These are phyloP conservation scores for Beauveria scarabaeidicola DNA, from an alignment of 2,329 filamentous ascomycete genomes.

Conservation along the genomic window DNA sequence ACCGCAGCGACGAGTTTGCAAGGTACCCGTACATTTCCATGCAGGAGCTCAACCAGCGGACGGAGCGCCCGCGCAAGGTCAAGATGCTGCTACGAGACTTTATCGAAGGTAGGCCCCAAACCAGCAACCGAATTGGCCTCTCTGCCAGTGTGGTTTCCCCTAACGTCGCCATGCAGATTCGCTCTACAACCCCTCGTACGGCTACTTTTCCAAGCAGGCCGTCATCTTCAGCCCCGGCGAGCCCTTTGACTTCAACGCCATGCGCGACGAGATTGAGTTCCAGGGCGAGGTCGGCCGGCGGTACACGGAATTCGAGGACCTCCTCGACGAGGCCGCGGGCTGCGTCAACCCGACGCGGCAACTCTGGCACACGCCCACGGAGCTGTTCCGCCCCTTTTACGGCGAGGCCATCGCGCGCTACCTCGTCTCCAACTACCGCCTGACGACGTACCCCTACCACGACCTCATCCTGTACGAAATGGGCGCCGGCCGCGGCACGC, in stretches of 20 bases:
- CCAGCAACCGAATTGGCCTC: neutral
- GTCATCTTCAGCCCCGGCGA: slow-evolving; percentile 91
- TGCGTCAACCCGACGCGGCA: slow-evolving; percentile 67
- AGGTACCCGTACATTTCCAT: slow-evolving; percentile 79
- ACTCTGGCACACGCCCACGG: slow-evolving; percentile 96
- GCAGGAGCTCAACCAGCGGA: slow-evolving; percentile 62
- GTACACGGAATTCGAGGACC: slow-evolving; percentile 86
- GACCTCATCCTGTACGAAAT: slow-evolving; percentile 98
- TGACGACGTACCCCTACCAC: slow-evolving; percentile 89
- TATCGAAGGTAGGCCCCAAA: slow-evolving; percentile 65
- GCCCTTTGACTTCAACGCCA: slow-evolving; percentile 76
- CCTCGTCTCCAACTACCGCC: slow-evolving; percentile 89
- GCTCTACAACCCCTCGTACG: slow-evolving; percentile 88
- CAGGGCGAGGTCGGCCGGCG: slow-evolving; percentile 65
- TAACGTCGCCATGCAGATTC: slow-evolving; percentile 54
- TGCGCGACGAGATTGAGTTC: slow-evolving; percentile 82
- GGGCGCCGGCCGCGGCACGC: slow-evolving; percentile 91
- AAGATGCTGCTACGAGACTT: slow-evolving; percentile 98
- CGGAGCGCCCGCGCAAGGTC: slow-evolving; percentile 72
- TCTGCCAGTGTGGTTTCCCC: too few species aligned
- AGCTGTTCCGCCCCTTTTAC: slow-evolving; percentile 93
- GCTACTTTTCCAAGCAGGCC: slow-evolving; percentile 93
- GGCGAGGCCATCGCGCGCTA: slow-evolving; percentile 96
- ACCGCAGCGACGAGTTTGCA: slow-evolving; percentile 73
- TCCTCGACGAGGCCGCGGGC: slow-evolving; percentile 60